Conservation (phyloP, 371 early-diverging fungal genomes). For the Mortierella sp. region DNA sequence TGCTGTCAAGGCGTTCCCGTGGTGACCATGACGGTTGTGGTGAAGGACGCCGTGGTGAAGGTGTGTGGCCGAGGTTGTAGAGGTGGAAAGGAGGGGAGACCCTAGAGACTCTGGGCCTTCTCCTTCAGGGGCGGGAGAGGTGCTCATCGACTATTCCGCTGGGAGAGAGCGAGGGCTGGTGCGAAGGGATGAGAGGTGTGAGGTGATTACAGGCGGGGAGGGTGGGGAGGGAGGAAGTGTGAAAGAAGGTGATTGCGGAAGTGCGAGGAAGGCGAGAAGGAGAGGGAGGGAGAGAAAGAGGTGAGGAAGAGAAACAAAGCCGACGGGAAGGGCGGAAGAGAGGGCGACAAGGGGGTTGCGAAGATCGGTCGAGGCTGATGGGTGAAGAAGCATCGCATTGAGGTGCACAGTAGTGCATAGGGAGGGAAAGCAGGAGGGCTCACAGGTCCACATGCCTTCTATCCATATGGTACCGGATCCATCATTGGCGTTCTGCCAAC, state of each 20-base stretch:
- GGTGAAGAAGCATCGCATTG: no score
- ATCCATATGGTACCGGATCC: no score
- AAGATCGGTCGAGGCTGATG: no score
- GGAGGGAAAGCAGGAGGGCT: no score
- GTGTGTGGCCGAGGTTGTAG: slow-evolving; percentile 9
- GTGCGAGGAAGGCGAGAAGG: not conserved
- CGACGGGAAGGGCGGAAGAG: no score
- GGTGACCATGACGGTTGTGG: slow-evolving; percentile 5
- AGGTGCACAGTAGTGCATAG: no score
- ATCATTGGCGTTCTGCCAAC: no score
- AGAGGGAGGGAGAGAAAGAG: not conserved
- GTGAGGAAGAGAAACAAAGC: not conserved
- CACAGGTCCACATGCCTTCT: no score
- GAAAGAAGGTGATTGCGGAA: slow-evolving; percentile 5
- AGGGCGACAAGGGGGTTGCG: no score
- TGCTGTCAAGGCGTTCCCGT: not conserved
- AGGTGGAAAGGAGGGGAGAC: slow-evolving; percentile 9
- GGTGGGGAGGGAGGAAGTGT: not conserved
- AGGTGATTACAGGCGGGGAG: not conserved
- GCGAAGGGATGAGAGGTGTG: no score
- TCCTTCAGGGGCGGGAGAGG: slow-evolving; percentile 4
- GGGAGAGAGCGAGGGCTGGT: not conserved
- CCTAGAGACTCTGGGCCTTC: not conserved
- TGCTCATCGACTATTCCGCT: slow-evolving; percentile 10
- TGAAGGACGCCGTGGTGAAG: slow-evolving; percentile 10